Percentiles rank a stretch among this genome's conserved stretches.
These are phyloP conservation scores for Tremella mesenterica DNA, from an alignment of 768 basidiomycete species.

Conservation along the genomic window DNA sequence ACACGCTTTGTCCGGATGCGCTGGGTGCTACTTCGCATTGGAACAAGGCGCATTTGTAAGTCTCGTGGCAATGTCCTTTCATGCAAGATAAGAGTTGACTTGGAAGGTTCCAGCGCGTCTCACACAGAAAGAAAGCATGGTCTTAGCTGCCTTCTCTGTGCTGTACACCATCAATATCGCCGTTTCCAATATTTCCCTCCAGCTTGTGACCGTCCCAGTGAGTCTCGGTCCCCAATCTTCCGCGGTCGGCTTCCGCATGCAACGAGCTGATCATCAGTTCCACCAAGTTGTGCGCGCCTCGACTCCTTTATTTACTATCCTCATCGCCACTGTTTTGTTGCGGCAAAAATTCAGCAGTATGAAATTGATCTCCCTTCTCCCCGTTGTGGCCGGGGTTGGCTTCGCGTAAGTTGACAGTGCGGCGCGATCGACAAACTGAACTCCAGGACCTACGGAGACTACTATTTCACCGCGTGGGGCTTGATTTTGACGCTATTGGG, in stretches of 20 bases:
- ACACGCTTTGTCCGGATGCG: slow-evolving; percentile 74
- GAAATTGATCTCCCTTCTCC: slow-evolving; percentile 66
- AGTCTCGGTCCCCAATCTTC: slow-evolving; percentile 40
- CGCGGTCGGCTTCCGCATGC: neutral
- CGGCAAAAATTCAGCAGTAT: slow-evolving; percentile 53
- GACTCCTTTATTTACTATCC: slow-evolving; percentile 83
- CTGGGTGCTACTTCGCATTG: slow-evolving; percentile 66
- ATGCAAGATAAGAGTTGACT: neutral
- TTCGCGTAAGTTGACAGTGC: slow-evolving; percentile 57
- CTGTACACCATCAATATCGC: slow-evolving; percentile 91
- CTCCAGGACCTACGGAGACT: slow-evolving; percentile 83
- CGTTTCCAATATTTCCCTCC: slow-evolving; percentile 81
- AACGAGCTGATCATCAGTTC: slow-evolving; percentile 53
- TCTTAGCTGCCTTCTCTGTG: slow-evolving; percentile 71
- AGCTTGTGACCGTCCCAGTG: slow-evolving; percentile 82
- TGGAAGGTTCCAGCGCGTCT: slow-evolving; percentile 52
- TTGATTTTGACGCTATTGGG: slow-evolving; percentile 81
- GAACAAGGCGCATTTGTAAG: slow-evolving; percentile 53
- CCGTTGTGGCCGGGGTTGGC: slow-evolving; percentile 81
- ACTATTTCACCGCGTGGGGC: slow-evolving; percentile 78
- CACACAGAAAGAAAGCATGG: slow-evolving; percentile 51
- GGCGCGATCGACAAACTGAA: neutral
- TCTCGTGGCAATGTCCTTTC: neutral
- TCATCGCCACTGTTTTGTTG: slow-evolving; percentile 64
- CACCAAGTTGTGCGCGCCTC: slow-evolving; percentile 93